Evolutionary conservation across 225 moss, liverwort and hornwort genomes (phyloP), one percentile per base, ranked within the genome.

Genomic region (Marchantia paleacea): DNA sequence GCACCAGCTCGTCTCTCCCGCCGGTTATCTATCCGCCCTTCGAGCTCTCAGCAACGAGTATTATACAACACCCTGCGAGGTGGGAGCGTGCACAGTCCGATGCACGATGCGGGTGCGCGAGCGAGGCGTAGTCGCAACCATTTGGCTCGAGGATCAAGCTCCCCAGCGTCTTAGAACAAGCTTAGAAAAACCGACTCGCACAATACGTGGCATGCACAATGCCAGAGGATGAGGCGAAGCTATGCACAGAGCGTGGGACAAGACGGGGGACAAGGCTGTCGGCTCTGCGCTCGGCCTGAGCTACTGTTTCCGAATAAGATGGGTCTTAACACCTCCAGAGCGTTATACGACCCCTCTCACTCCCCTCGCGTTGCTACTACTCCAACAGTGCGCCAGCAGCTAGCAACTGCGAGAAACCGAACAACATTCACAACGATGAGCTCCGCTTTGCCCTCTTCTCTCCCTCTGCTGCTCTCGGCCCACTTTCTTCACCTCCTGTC

Each of bases 151-250:
- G 61, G 26, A 75, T 83, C 64, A 67, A 54, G 73, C 73, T 57
- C 39, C 39, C 1, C 3, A 29, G n/a, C 20, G 66, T 1, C 31
- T 70, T 8, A 29, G 47, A 22, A 11, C 39, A n/a, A 13, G 52
- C 73, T 73, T 28, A 10, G 10, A 73, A 15, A 66, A n/a, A 39
- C 55, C 28, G 58, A 49, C n/a, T 53, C 62, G 25, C 39, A 58
- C 69, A 24, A 55, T 39, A 77, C 76, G 84, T 84, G 79, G 80
- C 80, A 25, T 61, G 51, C 52, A 63, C 76, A 52, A 84, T 71
- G 71, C 77, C 80, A 72, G 55, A 79, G 72, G 70, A 77, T 39
- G 73, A 52, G 58, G 39, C 28, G 72, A 68, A 52, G 57, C 76
- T 73, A 55, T 18, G 48, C 63, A 30, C 25, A 53, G 52, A 73